Conservation (phyloP, 371 early-diverging fungal genomes). For the Rhizopus microsporus region DNA sequence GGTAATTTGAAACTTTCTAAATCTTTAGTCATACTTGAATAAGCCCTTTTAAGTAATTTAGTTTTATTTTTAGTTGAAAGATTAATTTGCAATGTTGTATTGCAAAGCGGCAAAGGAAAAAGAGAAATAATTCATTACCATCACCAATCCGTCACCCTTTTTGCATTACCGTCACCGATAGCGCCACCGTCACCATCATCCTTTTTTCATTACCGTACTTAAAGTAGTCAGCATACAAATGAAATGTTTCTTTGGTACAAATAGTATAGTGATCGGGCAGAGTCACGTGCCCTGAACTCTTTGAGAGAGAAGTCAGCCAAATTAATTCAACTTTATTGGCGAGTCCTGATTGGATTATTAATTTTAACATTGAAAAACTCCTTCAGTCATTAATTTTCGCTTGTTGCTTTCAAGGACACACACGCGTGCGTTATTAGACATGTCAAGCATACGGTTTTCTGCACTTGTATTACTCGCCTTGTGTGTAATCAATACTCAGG, state of each 20-base stretch:
- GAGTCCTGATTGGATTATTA: constrained; percentile 2
- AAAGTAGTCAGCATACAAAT: too few relatives aligned
- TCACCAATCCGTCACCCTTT: too few relatives aligned
- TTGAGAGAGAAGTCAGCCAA: too few relatives aligned
- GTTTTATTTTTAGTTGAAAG: constrained; percentile 1
- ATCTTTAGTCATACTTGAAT: not conserved
- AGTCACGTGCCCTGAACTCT: too few relatives aligned
- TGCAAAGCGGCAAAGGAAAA: not conserved
- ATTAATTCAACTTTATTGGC: not conserved
- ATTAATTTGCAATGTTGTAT: constrained; percentile 1
- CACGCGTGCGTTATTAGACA: not conserved
- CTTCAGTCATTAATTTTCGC: constrained; percentile 3
- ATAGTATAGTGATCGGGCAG: too few relatives aligned
- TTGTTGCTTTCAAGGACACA: not conserved
- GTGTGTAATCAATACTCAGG: constrained; percentile 38
- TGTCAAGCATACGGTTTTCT: constrained; percentile 18
- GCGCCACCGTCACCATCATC: too few relatives aligned
- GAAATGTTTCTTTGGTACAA: too few relatives aligned
- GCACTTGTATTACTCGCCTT: constrained; percentile 14
- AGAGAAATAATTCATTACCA: too few relatives aligned
- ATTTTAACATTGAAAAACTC: constrained; percentile 1
- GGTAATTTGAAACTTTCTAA: constrained; percentile 5
- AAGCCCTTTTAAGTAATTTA: constrained; percentile 1
- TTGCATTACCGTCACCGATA: too few relatives aligned
- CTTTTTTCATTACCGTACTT: too few relatives aligned